A percentile compares a stretch with the other conserved stretches of the same genome.
Evolutionary conservation across 2,329 filamentous ascomycete species (phyloP).

Genomic region (Alternaria novae-zelandiae): DNA sequence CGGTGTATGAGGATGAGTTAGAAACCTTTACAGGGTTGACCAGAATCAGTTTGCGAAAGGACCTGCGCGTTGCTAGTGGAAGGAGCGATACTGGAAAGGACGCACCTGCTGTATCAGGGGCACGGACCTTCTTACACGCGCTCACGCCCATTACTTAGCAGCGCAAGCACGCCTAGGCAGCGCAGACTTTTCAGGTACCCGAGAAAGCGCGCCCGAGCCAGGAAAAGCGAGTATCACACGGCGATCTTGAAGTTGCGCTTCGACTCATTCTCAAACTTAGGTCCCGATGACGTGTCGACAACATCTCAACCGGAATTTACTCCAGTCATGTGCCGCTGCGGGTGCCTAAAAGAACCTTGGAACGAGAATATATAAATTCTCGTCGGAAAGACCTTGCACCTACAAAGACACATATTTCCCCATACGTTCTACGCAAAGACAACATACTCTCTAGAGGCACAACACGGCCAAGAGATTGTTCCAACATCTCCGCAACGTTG

Average conservation of each 20-base stretch:
- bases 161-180: too few relatives aligned
- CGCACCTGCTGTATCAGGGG: not conserved
- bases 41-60: not conserved
- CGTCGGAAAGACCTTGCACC: too few relatives aligned
- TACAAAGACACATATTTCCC: not conserved
- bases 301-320: not conserved
- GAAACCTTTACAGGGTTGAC: not conserved
- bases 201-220: too few relatives aligned
- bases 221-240: too few relatives aligned
- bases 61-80: not conserved
- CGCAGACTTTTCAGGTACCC: too few relatives aligned
- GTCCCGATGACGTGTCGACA: not conserved
- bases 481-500: not conserved
- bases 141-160: too few relatives aligned
- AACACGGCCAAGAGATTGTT: too few relatives aligned
- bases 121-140: not conserved
- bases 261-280: not conserved
- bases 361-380: too few relatives aligned
- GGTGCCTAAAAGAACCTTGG: too few relatives aligned
- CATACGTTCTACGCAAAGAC: not conserved
- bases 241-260: not conserved
- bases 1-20: not conserved
- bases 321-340: not conserved
- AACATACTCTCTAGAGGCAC: not conserved
- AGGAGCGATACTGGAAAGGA: not conserved